These are phyloP conservation scores for Neurospora terricola DNA, from an alignment of 495 filamentous ascomycete genomes.

Conservation along the genomic window DNA sequence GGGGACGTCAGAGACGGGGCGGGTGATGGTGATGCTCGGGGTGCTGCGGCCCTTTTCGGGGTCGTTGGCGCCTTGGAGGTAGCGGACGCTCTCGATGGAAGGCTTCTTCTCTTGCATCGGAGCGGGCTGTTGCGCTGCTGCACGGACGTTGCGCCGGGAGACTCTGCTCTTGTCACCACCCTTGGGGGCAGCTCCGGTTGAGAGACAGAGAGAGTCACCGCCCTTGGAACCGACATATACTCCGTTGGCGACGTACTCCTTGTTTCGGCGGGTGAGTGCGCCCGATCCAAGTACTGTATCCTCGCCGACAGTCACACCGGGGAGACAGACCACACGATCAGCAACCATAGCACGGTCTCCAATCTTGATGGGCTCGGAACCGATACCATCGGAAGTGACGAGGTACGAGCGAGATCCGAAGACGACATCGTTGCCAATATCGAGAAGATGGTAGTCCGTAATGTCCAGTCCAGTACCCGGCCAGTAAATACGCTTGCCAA, in stretches of 20 bases:
- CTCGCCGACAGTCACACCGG: slow-evolving; percentile 26
- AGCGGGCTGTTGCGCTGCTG: background rate
- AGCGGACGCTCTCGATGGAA: background rate
- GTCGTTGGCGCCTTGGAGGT: background rate
- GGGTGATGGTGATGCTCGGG: background rate
- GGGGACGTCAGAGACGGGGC: background rate
- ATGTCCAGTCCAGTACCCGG: slow-evolving; percentile 36
- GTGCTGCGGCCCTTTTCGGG: background rate
- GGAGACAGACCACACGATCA: slow-evolving; percentile 19
- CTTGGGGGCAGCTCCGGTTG: background rate
- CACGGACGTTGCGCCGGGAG: background rate
- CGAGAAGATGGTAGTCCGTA: slow-evolving; percentile 35
- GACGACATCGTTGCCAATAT: slow-evolving; percentile 37
- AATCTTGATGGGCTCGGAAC: slow-evolving; percentile 29
- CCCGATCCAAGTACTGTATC: slow-evolving; percentile 35
- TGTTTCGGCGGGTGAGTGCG: slow-evolving; percentile 29
- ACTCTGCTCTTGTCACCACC: background rate
- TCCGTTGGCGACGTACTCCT: slow-evolving; percentile 25
- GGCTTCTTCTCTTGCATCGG: background rate
- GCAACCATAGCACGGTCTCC: slow-evolving; percentile 33
- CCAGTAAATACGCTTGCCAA: slow-evolving; percentile 39
- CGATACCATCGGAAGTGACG: slow-evolving; percentile 33
- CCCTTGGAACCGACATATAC: slow-evolving; percentile 36
- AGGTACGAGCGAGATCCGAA: slow-evolving; percentile 37
- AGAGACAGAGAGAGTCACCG: slow-evolving; percentile 31